Conservation (phyloP, 225 moss, liverwort and hornwort species). For the Straminergon stramineum region DNA sequence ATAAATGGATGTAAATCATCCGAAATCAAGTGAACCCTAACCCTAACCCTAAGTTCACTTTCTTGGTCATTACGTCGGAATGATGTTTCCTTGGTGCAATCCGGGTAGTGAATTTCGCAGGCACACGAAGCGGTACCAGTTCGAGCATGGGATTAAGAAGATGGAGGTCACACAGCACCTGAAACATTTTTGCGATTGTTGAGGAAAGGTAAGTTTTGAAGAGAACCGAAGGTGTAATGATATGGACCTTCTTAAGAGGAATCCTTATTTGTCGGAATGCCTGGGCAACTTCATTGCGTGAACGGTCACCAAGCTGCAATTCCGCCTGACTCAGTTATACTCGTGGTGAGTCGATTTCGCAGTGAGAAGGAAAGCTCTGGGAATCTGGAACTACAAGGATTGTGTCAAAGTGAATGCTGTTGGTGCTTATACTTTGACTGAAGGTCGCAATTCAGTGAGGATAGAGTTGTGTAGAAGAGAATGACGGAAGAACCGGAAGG, state of each 20-base stretch:
- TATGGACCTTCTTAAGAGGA: neutral
- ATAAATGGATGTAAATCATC: neutral
- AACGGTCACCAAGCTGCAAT: neutral
- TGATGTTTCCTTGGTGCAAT: too few relatives aligned
- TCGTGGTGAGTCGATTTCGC: neutral
- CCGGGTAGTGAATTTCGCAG: neutral
- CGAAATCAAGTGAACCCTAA: neutral
- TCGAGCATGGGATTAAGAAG: neutral
- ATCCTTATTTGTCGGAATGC: neutral
- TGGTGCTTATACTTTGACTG: neutral
- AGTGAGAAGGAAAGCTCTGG: neutral
- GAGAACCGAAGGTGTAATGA: neutral
- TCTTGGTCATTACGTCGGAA: neutral
- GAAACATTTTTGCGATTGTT: neutral
- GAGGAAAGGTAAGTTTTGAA: neutral
- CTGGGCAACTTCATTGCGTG: neutral
- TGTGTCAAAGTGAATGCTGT: neutral
- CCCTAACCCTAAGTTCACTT: neutral
- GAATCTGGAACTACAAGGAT: neutral
- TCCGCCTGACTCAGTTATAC: neutral
- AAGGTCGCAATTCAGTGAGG: neutral
- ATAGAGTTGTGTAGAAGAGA: neutral
- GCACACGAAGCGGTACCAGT: neutral
- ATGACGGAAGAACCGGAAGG: constrained; percentile 9
- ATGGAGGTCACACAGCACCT: neutral